Evolutionary conservation across 768 basidiomycete species (phyloP), one percentile per base, ranked within the genome.

Genomic region (Thelephora aurantiotincta): DNA sequence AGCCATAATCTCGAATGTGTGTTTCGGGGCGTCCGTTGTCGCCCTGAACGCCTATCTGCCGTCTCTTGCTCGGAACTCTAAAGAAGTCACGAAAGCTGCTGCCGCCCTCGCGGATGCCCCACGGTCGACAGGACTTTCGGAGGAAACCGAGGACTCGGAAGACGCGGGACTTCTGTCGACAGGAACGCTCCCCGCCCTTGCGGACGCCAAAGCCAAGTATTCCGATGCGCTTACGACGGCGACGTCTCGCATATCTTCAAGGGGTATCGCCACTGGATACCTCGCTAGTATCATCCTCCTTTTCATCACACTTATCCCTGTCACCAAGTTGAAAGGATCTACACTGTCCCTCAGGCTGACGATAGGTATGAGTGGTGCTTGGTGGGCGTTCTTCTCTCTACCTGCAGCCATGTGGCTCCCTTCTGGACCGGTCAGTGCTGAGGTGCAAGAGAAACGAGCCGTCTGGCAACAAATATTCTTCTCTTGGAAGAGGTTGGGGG

Each of bases 1-100:
- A 2, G 82, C 85, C 0, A 73, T 87, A 41, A 64, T 73, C 5
- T 84, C 91, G 7, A 94, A 93, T 57, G 80, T 91, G 11, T 77
- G 80, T 2, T 96, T 96, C 53, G 87, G 91, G 1, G 83, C 82
- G 0, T 85, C 82, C 3, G 69, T 82, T 9, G 93, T 97, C 3
- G 91, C 90, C 16, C 77, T 89, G 71, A 97, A 97, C 58, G 75
- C 89, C 0, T 94, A 94, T 61, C 74, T 94, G 3, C 89, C 87
- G 0, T 65, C 66, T 1, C 72, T 90, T 6, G 85, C 86, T 2
- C 73, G 72, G 50, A 75, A 77, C 36, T 71, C 79, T 0, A 74
- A 76, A 2, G 78, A 81, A 52, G 79, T 83, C 7, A 55, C 68
- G 14, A 53, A 60, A 13, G 60, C 73, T 1, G 60, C 65, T 23